phyloP scores from a whole-genome alignment of 371 early-diverging fungal genomes.

The Mucor plumbeus region DNA sequence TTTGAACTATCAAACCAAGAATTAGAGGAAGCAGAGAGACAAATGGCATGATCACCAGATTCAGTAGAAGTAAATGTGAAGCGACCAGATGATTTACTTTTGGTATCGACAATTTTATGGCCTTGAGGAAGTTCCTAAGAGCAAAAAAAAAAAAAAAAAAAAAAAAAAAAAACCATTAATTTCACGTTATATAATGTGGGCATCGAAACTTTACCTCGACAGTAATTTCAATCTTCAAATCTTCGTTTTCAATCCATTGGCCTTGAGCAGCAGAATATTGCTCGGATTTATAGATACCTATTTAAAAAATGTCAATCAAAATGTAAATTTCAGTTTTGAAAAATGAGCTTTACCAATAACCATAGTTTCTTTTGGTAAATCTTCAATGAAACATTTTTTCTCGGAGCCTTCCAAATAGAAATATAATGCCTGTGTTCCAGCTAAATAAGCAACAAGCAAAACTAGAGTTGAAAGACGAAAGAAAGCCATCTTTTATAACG shows the following conservation, averaged over 20 bases:
- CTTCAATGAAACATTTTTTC: conserved; percentile 94
- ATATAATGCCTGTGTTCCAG: conserved; percentile 68
- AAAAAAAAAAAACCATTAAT: too few relatives aligned
- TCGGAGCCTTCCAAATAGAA: conserved; percentile 91
- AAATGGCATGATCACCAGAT: conserved; percentile 90
- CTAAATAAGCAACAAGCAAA: conserved; percentile 23
- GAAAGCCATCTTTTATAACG: conserved; percentile 14
- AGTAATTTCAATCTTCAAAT: conserved; percentile 72
- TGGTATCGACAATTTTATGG: conserved; percentile 73
- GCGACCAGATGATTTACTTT: conserved; percentile 71
- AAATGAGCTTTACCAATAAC: conserved; percentile 66
- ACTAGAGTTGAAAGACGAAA: conserved; percentile 22
- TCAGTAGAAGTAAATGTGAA: conserved; percentile 90
- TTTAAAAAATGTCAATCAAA: background rate
- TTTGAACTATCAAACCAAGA: conserved; percentile 65
- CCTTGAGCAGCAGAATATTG: conserved; percentile 73
- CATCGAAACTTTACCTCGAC: conserved; percentile 67
- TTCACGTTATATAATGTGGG: background rate
- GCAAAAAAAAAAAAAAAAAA: too few relatives aligned
- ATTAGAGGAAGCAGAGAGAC: conserved; percentile 67
- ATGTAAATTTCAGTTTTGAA: background rate
- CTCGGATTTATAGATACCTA: conserved; percentile 83
- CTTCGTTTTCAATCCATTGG: conserved; percentile 72
- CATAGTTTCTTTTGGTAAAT: conserved; percentile 89
- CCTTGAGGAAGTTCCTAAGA: conserved; percentile 61